Conservation (phyloP, 257 asterid species). For the Solanum pinnatisectum region DNA sequence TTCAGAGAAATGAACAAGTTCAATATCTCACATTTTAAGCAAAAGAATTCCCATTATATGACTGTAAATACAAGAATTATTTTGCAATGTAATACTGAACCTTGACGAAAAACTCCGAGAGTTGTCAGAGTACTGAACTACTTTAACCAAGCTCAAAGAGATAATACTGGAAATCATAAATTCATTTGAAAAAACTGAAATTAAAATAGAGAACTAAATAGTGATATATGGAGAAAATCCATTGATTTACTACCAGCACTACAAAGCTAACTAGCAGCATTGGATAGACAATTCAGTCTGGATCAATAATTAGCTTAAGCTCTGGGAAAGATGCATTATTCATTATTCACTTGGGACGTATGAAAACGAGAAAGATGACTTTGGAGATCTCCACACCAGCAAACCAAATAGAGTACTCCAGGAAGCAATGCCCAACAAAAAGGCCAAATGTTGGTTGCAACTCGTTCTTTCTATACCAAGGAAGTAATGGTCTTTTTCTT, state of each 20-base stretch:
- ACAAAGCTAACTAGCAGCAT: not conserved
- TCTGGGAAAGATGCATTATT: not conserved
- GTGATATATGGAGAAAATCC: not conserved
- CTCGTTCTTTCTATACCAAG: not conserved
- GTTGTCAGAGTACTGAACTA: too few species aligned
- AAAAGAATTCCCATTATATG: not conserved
- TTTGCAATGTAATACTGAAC: not conserved
- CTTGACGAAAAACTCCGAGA: not conserved
- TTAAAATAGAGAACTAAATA: not conserved
- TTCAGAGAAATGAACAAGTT: not conserved
- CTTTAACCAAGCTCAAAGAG: not conserved
- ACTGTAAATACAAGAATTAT: not conserved
- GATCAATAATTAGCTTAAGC: not conserved
- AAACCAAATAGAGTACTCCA: not conserved
- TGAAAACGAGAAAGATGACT: not conserved
- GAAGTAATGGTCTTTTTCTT: not conserved
- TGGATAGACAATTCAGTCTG: not conserved
- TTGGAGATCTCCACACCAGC: not conserved
- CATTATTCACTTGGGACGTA: not conserved
- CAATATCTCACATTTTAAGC: not conserved
- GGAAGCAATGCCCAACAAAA: not conserved
- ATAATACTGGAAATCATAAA: not conserved
- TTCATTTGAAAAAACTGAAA: not conserved
- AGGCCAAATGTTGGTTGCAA: not conserved
- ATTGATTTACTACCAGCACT: not conserved